These are phyloP conservation scores for Ilyonectria sp. DNA, from an alignment of 2,329 filamentous ascomycete genomes.

Conservation along the genomic window DNA sequence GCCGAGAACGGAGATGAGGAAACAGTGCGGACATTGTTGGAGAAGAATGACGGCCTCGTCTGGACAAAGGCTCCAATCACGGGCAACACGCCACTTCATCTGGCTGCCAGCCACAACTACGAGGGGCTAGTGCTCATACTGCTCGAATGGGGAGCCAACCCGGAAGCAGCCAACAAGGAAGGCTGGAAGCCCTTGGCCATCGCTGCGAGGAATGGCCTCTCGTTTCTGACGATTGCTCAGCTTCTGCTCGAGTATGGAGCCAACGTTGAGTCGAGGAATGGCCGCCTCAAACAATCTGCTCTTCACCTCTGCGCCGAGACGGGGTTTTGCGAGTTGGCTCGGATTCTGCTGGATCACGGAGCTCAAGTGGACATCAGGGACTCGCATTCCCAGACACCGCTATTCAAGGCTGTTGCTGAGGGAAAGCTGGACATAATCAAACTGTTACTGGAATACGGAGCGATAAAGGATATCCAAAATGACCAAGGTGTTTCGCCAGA, in stretches of 20 bases:
- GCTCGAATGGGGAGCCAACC: constrained; percentile 15
- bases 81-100: constrained; percentile 5
- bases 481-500: not conserved
- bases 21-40: too few relatives aligned
- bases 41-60: not conserved
- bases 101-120: constrained; percentile 9
- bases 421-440: constrained; percentile 1
- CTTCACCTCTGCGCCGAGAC: constrained; percentile 9
- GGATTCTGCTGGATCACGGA: constrained; percentile 11
- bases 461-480: constrained; percentile 4
- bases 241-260: constrained; percentile 14
- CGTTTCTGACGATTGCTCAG: constrained; percentile 1
- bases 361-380: constrained; percentile 19
- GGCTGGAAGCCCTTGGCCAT: constrained; percentile 22
- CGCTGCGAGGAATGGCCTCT: constrained; percentile 4
- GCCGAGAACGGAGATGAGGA: too few relatives aligned
- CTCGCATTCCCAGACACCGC: constrained; percentile 5
- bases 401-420: constrained; percentile 14
- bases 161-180: not conserved
- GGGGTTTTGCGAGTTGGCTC: constrained; percentile 11
- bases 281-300: constrained; percentile 2
- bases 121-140: constrained; percentile 4
- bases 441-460: constrained; percentile 17
- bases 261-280: constrained; percentile 15
- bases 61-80: constrained; percentile 11